Evolutionary conservation across 1,284 basidiomycete genomes (phyloP).

Genomic region (Somion occarium): DNA sequence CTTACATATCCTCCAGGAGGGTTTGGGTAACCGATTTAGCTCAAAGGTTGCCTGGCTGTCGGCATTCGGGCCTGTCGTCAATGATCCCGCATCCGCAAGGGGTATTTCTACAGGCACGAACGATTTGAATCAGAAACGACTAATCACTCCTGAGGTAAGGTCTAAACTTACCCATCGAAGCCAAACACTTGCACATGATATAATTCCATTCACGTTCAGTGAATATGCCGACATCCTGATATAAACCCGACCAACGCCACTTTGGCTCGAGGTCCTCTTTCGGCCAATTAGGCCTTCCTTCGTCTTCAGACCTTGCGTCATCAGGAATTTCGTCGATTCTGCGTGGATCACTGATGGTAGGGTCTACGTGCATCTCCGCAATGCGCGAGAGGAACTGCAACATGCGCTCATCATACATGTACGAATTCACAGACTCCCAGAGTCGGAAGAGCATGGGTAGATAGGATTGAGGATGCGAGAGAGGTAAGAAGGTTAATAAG

Average conservation of each 20-base stretch:
- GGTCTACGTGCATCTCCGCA: conserved; percentile 70
- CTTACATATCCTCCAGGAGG: conserved; percentile 65
- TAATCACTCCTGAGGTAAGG: conserved; percentile 3
- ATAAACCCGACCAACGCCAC: conserved; percentile 61
- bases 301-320: conserved; percentile 63
- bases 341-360: conserved; percentile 67
- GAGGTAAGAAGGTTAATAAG: conserved; percentile 76
- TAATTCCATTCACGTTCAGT: conserved; percentile 83
- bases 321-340: conserved; percentile 62
- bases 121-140: conserved; percentile 2
- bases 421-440: conserved; percentile 83
- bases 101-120: conserved; percentile 50
- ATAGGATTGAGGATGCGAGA: conserved; percentile 76
- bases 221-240: conserved; percentile 84
- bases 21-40: conserved; percentile 59
- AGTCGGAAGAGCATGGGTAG: conserved; percentile 76
- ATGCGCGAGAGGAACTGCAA: conserved; percentile 67
- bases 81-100: conserved; percentile 64
- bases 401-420: conserved; percentile 82
- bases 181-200: conserved; percentile 89
- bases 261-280: conserved; percentile 37
- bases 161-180: conserved; percentile 71
- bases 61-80: conserved; percentile 66
- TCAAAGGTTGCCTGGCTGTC: conserved; percentile 67
- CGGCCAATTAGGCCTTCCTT: conserved; percentile 54